Evolutionary conservation across 106 monocot genomes (phyloP).

Genomic region (Iris macrosiphon): DNA sequence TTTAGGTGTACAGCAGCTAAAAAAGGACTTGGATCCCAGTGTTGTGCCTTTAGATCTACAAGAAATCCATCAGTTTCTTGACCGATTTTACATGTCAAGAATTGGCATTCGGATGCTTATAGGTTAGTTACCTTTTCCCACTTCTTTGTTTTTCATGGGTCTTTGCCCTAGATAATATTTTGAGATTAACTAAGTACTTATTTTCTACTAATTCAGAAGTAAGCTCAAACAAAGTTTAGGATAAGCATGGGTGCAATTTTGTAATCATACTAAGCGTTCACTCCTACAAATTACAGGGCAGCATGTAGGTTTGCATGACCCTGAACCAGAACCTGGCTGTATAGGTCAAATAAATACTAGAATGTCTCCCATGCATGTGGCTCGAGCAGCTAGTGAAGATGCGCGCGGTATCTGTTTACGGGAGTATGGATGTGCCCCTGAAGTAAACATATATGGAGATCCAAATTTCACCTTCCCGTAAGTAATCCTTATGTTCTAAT

Average conservation of each 20-base stretch:
- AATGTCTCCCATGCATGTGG: constrained; percentile 78
- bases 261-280: constrained; percentile 1
- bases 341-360: constrained; percentile 85
- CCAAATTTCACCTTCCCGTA: constrained; percentile 94
- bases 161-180: no score
- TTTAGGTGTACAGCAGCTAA: constrained; percentile 77
- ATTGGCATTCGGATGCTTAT: constrained; percentile 96
- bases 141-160: neutral
- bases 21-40: constrained; percentile 43
- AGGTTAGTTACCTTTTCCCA: constrained; percentile 28
- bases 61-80: constrained; percentile 87
- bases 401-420: constrained; percentile 72
- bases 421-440: constrained; percentile 85
- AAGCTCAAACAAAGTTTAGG: neutral
- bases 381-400: constrained; percentile 79
- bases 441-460: constrained; percentile 88
- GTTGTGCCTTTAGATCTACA: constrained; percentile 37
- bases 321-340: constrained; percentile 64
- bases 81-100: constrained; percentile 93
- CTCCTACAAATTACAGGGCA: constrained; percentile 48
- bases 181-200: neutral
- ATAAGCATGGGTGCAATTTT: neutral
- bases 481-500: constrained; percentile 12
- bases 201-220: neutral
- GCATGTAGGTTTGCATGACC: constrained; percentile 93